phyloP scores from a whole-genome alignment of 2,329 filamentous ascomycete genomes.

The Arthrobotrys conoides region DNA sequence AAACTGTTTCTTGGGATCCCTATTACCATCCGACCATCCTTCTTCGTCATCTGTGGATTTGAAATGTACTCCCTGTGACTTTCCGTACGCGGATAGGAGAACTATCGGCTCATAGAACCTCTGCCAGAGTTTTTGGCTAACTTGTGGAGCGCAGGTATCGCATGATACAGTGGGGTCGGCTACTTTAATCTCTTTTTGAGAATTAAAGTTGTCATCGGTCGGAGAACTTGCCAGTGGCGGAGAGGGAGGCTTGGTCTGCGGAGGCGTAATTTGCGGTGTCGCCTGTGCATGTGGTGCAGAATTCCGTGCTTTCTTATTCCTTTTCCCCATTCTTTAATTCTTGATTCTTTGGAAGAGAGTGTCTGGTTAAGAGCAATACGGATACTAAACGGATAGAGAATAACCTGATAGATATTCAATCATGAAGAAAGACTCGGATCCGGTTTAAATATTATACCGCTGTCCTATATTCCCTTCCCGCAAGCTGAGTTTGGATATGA shows the following conservation, averaged over 20 bases:
- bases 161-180: not conserved
- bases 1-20: not conserved
- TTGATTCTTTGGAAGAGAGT: not conserved
- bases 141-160: constrained; percentile 12
- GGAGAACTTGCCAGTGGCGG: not conserved
- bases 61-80: constrained; percentile 17
- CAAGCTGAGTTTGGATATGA: too few relatives aligned
- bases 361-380: too few relatives aligned
- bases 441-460: too few relatives aligned
- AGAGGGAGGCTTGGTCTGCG: too few relatives aligned
- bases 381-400: too few relatives aligned
- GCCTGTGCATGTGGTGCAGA: too few relatives aligned
- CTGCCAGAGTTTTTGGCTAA: constrained; percentile 13
- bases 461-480: too few relatives aligned
- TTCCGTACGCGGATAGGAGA: constrained; percentile 19
- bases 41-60: not conserved
- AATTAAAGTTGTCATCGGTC: not conserved
- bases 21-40: not conserved
- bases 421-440: too few relatives aligned
- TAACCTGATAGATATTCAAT: too few relatives aligned
- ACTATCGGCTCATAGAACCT: constrained; percentile 37
- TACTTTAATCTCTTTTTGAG: not conserved
- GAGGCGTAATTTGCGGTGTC: too few relatives aligned
- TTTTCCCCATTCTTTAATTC: too few relatives aligned
- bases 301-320: too few relatives aligned